A percentile compares a stretch with the other conserved stretches of the same genome.
phyloP scores from a whole-genome alignment of 2,329 filamentous ascomycete species.

The Stemphylium vesicarium region DNA sequence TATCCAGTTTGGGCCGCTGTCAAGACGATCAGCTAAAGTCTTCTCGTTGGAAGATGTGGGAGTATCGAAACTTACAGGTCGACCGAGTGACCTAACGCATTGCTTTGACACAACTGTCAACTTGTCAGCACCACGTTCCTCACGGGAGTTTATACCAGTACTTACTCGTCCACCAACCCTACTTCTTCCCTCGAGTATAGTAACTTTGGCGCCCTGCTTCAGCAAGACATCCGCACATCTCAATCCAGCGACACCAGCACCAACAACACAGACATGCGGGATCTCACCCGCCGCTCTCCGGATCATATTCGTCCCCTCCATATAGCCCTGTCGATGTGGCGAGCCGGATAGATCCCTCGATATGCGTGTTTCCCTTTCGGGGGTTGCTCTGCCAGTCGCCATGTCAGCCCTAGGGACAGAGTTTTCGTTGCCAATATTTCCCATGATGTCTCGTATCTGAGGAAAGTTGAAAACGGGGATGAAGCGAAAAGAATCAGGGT shows the following conservation, averaged over 20 bases:
- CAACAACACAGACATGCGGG: slow-evolving; percentile 70
- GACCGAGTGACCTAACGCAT: slow-evolving; percentile 57
- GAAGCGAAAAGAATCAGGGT: neutral
- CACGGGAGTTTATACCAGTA: neutral
- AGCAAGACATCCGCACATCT: slow-evolving; percentile 72
- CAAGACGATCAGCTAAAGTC: neutral
- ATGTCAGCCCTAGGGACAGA: slow-evolving; percentile 37
- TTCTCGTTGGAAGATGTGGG: neutral
- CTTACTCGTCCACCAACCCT: slow-evolving; percentile 70
- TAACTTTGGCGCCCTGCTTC: slow-evolving; percentile 69
- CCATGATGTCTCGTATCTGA: slow-evolving; percentile 14
- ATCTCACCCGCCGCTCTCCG: slow-evolving; percentile 42
- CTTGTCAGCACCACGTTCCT: neutral
- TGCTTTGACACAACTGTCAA: slow-evolving; percentile 57
- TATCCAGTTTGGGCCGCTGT: slow-evolving; percentile 79
- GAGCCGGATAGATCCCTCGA: slow-evolving; percentile 44
- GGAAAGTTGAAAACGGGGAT: neutral
- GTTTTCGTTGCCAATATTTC: slow-evolving; percentile 35
- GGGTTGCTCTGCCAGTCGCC: slow-evolving; percentile 24
- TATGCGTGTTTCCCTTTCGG: slow-evolving; percentile 36
- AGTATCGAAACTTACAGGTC: slow-evolving; percentile 61
- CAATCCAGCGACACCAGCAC: slow-evolving; percentile 73
- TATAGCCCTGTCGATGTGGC: slow-evolving; percentile 32
- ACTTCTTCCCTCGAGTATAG: slow-evolving; percentile 71
- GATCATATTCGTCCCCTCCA: slow-evolving; percentile 36